phyloP scores from a whole-genome alignment of 305 asterid genomes.

The Fraxinus xanthoxyloides region DNA sequence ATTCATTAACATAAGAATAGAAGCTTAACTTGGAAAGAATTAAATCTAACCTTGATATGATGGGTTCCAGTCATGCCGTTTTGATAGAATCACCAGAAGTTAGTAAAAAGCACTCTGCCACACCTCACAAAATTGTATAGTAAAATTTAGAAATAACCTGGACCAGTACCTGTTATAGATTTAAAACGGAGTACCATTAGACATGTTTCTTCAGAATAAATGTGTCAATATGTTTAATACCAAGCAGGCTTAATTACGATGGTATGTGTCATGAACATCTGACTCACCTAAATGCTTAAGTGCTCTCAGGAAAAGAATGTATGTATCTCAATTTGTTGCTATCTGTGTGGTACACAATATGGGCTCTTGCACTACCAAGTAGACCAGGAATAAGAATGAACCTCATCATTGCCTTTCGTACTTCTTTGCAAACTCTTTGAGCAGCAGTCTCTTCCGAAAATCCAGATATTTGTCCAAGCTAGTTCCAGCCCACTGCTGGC shows the following conservation, averaged over 20 bases:
- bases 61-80: neutral
- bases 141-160: neutral
- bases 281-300: neutral
- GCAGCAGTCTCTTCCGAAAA: constrained; percentile 76
- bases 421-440: constrained; percentile 76
- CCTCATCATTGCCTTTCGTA: constrained; percentile 49
- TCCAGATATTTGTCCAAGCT: constrained; percentile 77
- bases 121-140: neutral
- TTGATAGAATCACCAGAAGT: neutral
- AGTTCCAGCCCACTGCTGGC: constrained; percentile 96
- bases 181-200: neutral
- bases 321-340: neutral
- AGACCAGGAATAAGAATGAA: constrained; percentile 17
- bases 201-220: neutral
- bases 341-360: neutral
- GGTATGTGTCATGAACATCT: neutral
- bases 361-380: neutral
- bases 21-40: neutral
- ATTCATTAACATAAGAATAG: neutral
- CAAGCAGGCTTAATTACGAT: neutral
- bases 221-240: neutral
- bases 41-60: neutral
- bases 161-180: neutral
- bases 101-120: neutral
- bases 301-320: neutral